These are phyloP conservation scores for Cynara cardunculus DNA, from an alignment of 129 eudicot species.

Conservation along the genomic window DNA sequence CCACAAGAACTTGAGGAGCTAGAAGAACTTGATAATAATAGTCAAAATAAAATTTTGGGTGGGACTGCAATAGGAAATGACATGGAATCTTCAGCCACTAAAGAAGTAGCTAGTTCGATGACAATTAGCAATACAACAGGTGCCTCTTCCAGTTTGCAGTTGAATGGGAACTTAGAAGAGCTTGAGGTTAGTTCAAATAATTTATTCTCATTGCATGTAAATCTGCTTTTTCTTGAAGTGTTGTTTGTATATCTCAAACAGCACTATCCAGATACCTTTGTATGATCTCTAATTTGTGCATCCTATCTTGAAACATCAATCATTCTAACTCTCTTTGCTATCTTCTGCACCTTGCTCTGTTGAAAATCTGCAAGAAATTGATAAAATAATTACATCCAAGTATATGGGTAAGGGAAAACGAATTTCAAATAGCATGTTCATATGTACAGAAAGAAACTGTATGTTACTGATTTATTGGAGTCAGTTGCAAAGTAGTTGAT, in stretches of 20 bases:
- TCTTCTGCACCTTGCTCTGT: neutral
- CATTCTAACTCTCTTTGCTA: neutral
- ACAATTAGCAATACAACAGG: conserved; percentile 17
- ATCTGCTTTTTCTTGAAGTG: neutral
- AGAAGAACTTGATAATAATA: conserved; percentile 33
- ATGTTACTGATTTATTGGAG: neutral
- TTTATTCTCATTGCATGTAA: neutral
- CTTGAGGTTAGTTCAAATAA: conserved; percentile 64
- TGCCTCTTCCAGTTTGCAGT: conserved; percentile 26
- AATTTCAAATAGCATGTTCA: neutral
- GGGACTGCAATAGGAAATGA: conserved; percentile 14
- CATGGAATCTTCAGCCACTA: conserved; percentile 23
- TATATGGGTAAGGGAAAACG: neutral
- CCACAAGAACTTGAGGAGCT: conserved; percentile 48
- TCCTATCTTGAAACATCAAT: neutral
- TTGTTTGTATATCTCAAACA: neutral
- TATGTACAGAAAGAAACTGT: neutral
- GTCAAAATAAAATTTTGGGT: conserved; percentile 18
- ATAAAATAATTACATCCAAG: neutral
- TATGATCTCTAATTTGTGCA: neutral
- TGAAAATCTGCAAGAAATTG: neutral
- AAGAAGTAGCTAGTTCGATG: conserved; percentile 29
- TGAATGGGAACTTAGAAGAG: conserved; percentile 65
- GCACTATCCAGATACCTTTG: neutral
- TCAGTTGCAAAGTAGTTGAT: neutral